Percentiles rank a stretch among this genome's conserved stretches.
These are phyloP conservation scores for Malassezia vespertilionis DNA, from an alignment of 1,284 basidiomycete species.

Conservation along the genomic window DNA sequence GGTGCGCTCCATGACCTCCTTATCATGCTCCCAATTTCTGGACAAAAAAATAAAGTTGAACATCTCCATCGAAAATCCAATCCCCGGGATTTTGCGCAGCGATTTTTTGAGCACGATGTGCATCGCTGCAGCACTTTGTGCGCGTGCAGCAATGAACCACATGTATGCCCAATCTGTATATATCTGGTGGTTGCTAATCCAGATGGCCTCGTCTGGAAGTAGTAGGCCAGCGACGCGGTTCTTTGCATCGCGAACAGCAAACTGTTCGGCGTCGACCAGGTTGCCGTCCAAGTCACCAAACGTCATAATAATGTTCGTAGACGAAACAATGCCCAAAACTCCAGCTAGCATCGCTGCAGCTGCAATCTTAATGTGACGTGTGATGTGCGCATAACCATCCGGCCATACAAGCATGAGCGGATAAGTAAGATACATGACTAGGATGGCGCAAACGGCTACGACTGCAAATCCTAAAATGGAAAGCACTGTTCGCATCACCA, in stretches of 20 bases:
- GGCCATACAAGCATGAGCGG: too few species aligned
- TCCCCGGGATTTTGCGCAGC: not conserved
- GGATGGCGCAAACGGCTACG: too few species aligned
- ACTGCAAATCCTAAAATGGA: too few species aligned
- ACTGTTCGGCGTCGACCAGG: not conserved
- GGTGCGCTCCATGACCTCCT: not conserved
- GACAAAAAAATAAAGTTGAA: constrained; percentile 2
- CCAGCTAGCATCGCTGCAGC: too few species aligned
- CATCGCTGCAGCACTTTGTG: not conserved
- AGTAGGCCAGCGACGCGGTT: not conserved
- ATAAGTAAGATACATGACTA: too few species aligned
- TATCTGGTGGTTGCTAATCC: constrained; percentile 8
- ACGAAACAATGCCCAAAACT: too few species aligned
- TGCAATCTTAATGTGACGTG: too few species aligned
- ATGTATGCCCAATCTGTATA: constrained; percentile 12
- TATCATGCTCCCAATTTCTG: not conserved
- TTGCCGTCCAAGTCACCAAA: not conserved
- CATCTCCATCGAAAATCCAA: not conserved
- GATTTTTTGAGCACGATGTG: constrained; percentile 2
- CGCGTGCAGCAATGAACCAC: not conserved
- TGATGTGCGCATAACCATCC: too few species aligned
- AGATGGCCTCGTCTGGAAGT: not conserved
- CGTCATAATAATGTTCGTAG: not conserved
- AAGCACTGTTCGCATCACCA: too few species aligned
- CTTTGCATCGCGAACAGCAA: not conserved